Conservation (phyloP, 129 eudicot genomes). For the Apium graveolens region DNA sequence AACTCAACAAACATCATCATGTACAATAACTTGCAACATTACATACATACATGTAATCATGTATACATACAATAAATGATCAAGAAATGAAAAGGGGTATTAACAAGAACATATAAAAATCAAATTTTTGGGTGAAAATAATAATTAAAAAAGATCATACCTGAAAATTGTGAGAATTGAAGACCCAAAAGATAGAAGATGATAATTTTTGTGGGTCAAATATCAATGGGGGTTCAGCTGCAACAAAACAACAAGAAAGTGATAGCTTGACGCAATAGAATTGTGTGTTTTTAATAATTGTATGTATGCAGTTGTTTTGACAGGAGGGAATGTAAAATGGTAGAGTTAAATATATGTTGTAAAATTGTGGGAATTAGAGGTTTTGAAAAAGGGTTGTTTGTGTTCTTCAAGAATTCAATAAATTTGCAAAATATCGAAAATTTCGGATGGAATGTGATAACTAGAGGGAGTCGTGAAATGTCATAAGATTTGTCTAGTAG, state of each 20-base stretch:
- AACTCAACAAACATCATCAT: not conserved
- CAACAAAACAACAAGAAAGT: not conserved
- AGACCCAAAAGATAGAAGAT: not conserved
- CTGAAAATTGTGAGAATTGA: not conserved
- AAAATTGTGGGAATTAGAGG: not conserved
- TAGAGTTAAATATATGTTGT: not conserved
- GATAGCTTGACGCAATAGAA: constrained; percentile 1
- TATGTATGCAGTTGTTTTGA: not conserved
- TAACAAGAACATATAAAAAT: not conserved
- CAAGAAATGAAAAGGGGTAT: not conserved
- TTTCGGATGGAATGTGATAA: not conserved
- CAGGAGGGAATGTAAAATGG: not conserved
- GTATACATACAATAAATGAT: not conserved
- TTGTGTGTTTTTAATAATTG: not conserved
- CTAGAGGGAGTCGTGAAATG: not conserved
- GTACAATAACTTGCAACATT: not conserved
- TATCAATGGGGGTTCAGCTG: not conserved
- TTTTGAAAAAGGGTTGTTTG: not conserved
- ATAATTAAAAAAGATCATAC: not conserved
- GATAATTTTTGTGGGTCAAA: not conserved
- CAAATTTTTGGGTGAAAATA: not conserved
- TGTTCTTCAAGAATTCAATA: not conserved
- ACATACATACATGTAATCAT: no score
- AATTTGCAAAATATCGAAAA: not conserved
- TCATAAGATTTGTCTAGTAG: no score